Conservation (phyloP, 1,139 yeast genomes). For the Yamadazyma pseudoaaseri region DNA sequence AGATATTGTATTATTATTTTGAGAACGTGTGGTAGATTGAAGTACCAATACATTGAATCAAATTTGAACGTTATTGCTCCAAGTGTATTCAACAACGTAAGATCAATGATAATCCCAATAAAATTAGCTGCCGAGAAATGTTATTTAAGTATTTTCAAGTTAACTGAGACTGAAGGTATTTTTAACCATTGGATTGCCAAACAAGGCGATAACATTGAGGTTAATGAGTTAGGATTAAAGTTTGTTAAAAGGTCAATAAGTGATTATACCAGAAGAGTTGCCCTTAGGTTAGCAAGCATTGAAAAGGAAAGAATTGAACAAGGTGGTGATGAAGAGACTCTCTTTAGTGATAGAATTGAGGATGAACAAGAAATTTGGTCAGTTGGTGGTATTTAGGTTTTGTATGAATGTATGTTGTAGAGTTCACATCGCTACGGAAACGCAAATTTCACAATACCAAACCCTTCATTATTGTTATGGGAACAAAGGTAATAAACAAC, state of each 20-base stretch:
- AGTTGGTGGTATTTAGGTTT: slow-evolving; percentile 49
- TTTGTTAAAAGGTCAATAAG: slow-evolving; percentile 73
- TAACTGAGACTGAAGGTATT: slow-evolving; percentile 71
- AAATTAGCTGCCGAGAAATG: slow-evolving; percentile 95
- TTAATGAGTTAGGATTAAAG: slow-evolving; percentile 37
- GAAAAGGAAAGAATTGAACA: slow-evolving; percentile 85
- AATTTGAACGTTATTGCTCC: slow-evolving; percentile 63
- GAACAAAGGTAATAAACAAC: too few species aligned
- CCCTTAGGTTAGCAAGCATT: slow-evolving; percentile 73
- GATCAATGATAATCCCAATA: slow-evolving; percentile 86
- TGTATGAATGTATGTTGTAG: too few species aligned
- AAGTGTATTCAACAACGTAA: slow-evolving; percentile 74
- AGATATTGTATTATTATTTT: slow-evolving; percentile 74
- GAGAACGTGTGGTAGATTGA: slow-evolving; percentile 70
- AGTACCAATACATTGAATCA: slow-evolving; percentile 50
- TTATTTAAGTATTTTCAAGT: slow-evolving; percentile 65
- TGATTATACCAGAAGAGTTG: slow-evolving; percentile 89
- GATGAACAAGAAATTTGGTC: slow-evolving; percentile 90
- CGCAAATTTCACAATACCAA: too few species aligned
- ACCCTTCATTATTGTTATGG: too few species aligned
- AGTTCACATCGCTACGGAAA: too few species aligned
- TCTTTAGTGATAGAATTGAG: slow-evolving; percentile 82
- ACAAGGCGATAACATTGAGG: slow-evolving; percentile 29
- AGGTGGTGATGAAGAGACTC: slow-evolving; percentile 87
- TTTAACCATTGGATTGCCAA: slow-evolving; percentile 62